These are phyloP conservation scores for Hemileccinum impolitum DNA, from an alignment of 768 basidiomycete genomes.

Conservation along the genomic window DNA sequence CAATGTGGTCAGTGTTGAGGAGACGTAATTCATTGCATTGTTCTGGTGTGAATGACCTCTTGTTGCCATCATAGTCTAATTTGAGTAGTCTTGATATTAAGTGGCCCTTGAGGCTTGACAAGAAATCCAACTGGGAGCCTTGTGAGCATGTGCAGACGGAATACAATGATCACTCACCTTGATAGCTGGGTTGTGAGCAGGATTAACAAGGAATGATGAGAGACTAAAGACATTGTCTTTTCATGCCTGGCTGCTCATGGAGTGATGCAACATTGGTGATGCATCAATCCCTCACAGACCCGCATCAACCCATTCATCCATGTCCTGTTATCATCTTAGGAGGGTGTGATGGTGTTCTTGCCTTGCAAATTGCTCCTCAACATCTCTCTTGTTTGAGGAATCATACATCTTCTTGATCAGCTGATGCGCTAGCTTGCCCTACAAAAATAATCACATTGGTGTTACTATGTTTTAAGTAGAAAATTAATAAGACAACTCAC, in stretches of 20 bases:
- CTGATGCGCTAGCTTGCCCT: not conserved
- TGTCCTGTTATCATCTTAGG: not conserved
- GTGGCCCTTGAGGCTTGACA: not conserved
- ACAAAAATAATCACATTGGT: not conserved
- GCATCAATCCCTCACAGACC: not conserved
- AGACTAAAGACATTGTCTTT: constrained; percentile 4
- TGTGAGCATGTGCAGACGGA: not conserved
- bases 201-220: not conserved
- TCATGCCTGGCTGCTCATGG: not conserved
- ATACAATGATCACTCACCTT: not conserved
- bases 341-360: not conserved
- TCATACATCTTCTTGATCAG: not conserved
- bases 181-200: not conserved
- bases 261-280: not conserved
- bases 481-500: not conserved
- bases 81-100: not conserved
- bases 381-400: not conserved
- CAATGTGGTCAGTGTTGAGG: not conserved
- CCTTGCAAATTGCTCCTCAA: not conserved
- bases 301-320: not conserved
- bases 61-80: not conserved
- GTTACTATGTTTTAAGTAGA: no score
- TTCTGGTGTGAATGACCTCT: not conserved
- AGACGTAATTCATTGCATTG: not conserved
- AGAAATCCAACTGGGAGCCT: not conserved